Evolutionary conservation across 2,329 filamentous ascomycete genomes (phyloP).

Genomic region (Chaetomiaceae sp.): DNA sequence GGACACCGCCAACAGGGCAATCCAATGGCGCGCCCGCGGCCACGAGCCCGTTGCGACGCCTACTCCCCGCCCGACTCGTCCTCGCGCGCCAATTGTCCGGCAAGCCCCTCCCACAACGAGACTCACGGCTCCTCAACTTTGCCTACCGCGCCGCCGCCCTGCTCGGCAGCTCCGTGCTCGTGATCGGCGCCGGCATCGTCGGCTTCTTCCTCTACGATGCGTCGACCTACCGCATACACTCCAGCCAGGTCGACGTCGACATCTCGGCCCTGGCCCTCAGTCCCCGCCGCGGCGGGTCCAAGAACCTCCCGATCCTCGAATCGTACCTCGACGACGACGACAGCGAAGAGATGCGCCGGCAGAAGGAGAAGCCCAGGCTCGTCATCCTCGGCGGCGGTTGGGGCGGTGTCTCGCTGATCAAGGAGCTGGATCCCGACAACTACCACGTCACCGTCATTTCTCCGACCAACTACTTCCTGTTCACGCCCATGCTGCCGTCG

Average conservation of each 20-base stretch:
- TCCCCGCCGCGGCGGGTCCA: slow-evolving; percentile 79
- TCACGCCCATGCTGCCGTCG: slow-evolving; percentile 96
- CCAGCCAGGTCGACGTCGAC: slow-evolving; percentile 64
- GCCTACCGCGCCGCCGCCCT: slow-evolving; percentile 66
- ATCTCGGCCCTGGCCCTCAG: slow-evolving; percentile 81
- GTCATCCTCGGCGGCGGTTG: slow-evolving; percentile 93
- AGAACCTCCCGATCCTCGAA: slow-evolving; percentile 90
- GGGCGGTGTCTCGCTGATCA: slow-evolving; percentile 88
- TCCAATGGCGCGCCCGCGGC: background rate
- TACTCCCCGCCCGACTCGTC: slow-evolving; percentile 15
- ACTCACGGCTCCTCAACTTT: slow-evolving; percentile 51
- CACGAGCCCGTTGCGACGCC: background rate
- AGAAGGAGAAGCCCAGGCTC: slow-evolving; percentile 85
- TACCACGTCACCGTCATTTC: slow-evolving; percentile 96
- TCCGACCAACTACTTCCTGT: slow-evolving; percentile 93
- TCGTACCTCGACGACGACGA: slow-evolving; percentile 88
- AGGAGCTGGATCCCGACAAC: slow-evolving; percentile 82
- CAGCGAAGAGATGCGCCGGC: slow-evolving; percentile 59
- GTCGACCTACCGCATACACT: slow-evolving; percentile 75
- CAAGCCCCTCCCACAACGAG: slow-evolving; percentile 46
- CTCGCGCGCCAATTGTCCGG: slow-evolving; percentile 45
- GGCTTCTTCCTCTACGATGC: slow-evolving; percentile 94
- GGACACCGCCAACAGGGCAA: background rate
- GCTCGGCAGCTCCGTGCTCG: slow-evolving; percentile 69
- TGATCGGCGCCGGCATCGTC: slow-evolving; percentile 65